Percentiles rank a stretch among this genome's conserved stretches.
Evolutionary conservation across 148 eudicot species (phyloP).

Genomic region (Linanthus parryae): DNA sequence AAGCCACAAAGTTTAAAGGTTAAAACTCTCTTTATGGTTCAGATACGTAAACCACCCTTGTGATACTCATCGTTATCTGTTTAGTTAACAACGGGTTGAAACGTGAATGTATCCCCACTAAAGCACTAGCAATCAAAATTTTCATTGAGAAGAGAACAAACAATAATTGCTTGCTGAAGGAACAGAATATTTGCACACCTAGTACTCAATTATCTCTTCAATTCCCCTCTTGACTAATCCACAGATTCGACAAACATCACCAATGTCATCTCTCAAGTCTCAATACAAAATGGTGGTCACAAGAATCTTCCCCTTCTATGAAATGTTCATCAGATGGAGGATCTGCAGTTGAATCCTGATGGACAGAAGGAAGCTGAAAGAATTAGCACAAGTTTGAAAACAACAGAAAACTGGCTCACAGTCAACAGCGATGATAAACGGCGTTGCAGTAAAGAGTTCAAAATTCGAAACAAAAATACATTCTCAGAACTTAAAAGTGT

Average conservation of each 20-base stretch:
- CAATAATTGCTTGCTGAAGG: no score
- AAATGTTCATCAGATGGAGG: constrained; percentile 26
- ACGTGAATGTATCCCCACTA: no score
- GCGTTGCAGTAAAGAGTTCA: background rate
- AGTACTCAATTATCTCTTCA: constrained; percentile 67
- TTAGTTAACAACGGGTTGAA: no score
- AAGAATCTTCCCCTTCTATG: constrained; percentile 47
- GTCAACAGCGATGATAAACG: background rate
- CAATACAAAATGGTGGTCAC: constrained; percentile 74
- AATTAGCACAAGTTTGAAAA: background rate
- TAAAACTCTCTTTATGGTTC: no score
- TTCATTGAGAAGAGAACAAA: no score
- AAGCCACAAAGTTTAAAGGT: no score
- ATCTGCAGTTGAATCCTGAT: constrained; percentile 46
- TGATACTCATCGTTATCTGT: no score
- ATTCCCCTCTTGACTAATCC: constrained; percentile 62
- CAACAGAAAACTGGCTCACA: background rate
- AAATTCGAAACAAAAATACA: background rate
- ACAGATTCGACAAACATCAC: constrained; percentile 88
- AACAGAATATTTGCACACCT: no score
- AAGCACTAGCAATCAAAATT: no score
- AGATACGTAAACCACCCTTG: no score
- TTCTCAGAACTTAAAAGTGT: background rate
- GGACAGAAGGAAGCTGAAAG: constrained; percentile 5
- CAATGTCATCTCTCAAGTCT: constrained; percentile 90